These are phyloP conservation scores for Prasinococcaceae sp. DNA, from an alignment of 139 green algal species.

Conservation along the genomic window DNA sequence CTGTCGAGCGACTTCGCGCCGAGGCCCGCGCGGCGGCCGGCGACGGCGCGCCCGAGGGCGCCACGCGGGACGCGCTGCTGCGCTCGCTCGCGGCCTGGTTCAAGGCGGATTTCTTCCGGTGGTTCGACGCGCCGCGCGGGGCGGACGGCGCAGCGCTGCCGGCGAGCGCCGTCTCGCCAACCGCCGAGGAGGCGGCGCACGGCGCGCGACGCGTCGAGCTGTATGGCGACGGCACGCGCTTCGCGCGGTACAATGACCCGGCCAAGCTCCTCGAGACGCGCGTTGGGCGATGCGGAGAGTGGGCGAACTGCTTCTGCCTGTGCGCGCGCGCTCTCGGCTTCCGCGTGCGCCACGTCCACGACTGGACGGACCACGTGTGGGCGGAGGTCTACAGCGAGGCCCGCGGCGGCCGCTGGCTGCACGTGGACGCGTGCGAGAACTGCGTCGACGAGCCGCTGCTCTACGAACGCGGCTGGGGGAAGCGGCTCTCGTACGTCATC, in stretches of 20 bases:
- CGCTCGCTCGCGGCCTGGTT: slow-evolving; percentile 21
- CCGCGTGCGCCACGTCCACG: slow-evolving; percentile 7
- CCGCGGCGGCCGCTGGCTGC: slow-evolving; percentile 9
- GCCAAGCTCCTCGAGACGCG: slow-evolving; percentile 23
- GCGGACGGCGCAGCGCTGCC: not conserved
- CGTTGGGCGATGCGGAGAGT: slow-evolving; percentile 27
- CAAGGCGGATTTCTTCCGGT: slow-evolving; percentile 21
- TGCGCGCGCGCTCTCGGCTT: slow-evolving; percentile 22
- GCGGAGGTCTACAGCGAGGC: slow-evolving; percentile 17
- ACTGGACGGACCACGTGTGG: slow-evolving; percentile 28
- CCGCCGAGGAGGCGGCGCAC: not conserved
- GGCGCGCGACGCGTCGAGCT: slow-evolving; percentile 11
- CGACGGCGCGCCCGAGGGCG: too few species aligned
- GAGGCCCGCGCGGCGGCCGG: too few species aligned
- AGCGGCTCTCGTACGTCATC: slow-evolving; percentile 27
- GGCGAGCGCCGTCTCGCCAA: not conserved
- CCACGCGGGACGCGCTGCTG: slow-evolving; percentile 11
- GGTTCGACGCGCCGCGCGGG: slow-evolving; percentile 7
- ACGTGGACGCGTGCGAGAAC: slow-evolving; percentile 23
- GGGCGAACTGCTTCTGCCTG: slow-evolving; percentile 26
- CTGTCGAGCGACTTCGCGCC: too few species aligned
- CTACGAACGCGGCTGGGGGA: slow-evolving; percentile 28
- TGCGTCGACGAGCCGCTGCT: slow-evolving; percentile 25
- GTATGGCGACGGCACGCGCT: slow-evolving; percentile 8
- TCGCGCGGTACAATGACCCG: slow-evolving; percentile 28